Evolutionary conservation across 2,329 filamentous ascomycete genomes (phyloP), one percentile per base, ranked within the genome.

Genomic region (Talaromyces islandicus): DNA sequence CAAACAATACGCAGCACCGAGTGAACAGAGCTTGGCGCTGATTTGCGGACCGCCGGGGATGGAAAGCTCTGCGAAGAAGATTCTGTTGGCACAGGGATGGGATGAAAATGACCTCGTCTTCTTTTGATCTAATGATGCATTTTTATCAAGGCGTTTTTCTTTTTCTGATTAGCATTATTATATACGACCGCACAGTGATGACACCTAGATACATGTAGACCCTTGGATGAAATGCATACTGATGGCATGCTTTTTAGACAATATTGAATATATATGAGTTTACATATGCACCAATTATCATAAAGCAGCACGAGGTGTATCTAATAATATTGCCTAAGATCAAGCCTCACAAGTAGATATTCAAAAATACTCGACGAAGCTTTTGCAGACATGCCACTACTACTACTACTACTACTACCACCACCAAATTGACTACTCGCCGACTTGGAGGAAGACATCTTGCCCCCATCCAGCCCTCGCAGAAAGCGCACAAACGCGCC

Each of bases 31-130:
- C 25, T 71, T 96, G 79, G 85, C 91, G 14, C 74, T 96, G 60
- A 80, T 96, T 17, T 96, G 92, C 75, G 92, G 92, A 2, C 92
- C 92, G 0, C 84, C 82, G 65, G 76, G 87, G 3, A 78, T 96
- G 78, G 91, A 95, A 75, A 87, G 85, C 68, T 85, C 80, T 60
- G 85, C 84, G 4, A 81, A 82, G 64, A 71, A 77, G 52, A 82
- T 83, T 27, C 71, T 89, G 67, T 70, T 80, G 58, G 81, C 78
- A 12, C 77, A 88, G 71, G 90, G 90, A 0, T 95, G 90, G 89
- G 78, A 72, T 9, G 87, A 91, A 63, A 83, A 87, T 14, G 85
- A 92, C 70, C 68, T 94, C 65, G 71, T 92, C 65, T 91, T 93
- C 74, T 95, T 94, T 69, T 94, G 74, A 64, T 35, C 46, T 24